These are phyloP conservation scores for Pseudozyma hubeiensis DNA, from an alignment of 1,284 basidiomycete species.

Conservation along the genomic window DNA sequence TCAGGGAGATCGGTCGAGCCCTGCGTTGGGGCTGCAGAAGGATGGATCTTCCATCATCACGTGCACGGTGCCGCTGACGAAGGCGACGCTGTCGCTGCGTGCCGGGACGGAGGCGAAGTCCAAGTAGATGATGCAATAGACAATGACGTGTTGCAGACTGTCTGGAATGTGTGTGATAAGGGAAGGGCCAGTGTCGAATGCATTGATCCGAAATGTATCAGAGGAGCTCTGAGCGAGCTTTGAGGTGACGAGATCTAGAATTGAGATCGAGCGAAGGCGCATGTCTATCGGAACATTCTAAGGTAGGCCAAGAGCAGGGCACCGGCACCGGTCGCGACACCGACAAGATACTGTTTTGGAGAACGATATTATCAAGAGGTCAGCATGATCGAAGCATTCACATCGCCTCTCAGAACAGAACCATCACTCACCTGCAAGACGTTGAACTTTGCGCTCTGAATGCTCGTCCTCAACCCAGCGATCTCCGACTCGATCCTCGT, in stretches of 20 bases:
- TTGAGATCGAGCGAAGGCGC: not conserved
- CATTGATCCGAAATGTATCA: too few species aligned
- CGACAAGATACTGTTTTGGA: conserved; percentile 51
- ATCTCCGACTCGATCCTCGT: conserved; percentile 98
- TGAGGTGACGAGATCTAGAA: not conserved
- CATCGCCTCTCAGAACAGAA: not conserved
- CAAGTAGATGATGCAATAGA: conserved; percentile 5
- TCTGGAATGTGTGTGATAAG: not conserved
- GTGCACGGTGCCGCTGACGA: conserved; percentile 40
- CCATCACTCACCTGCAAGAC: conserved; percentile 53
- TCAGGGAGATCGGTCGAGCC: conserved; percentile 3
- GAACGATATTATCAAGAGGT: too few species aligned
- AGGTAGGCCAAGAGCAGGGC: conserved; percentile 86
- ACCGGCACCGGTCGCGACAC: conserved; percentile 83
- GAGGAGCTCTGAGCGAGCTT: too few species aligned
- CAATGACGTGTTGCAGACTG: not conserved
- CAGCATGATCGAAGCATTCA: not conserved
- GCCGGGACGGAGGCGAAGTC: conserved; percentile 1
- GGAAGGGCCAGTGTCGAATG: not conserved
- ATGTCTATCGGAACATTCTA: conserved; percentile 70
- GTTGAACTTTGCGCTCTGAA: conserved; percentile 87
- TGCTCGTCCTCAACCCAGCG: conserved; percentile 85
- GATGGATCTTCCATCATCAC: conserved; percentile 38
- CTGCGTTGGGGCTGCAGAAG: conserved; percentile 23
- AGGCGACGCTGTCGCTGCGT: conserved; percentile 32